Evolutionary conservation across 2,329 filamentous ascomycete genomes (phyloP).

Genomic region (Curvularia eragrostidis): DNA sequence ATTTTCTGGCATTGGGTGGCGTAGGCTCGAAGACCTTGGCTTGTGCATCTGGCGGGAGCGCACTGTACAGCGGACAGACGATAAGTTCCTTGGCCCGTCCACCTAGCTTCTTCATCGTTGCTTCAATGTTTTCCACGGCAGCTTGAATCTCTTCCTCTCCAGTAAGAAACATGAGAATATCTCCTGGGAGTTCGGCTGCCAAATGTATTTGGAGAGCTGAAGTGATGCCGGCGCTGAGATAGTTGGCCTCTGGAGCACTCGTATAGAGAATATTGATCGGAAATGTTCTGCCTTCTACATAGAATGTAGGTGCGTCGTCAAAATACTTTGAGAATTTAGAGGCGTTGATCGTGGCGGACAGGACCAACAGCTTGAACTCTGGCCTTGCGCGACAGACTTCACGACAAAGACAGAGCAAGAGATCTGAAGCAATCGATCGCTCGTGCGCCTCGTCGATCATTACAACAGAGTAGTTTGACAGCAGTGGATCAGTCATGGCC

Average conservation of each 20-base stretch:
- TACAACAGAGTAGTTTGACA: conserved; percentile 81
- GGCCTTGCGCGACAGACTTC: conserved; percentile 83
- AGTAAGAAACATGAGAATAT: conserved; percentile 93
- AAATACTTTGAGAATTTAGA: conserved; percentile 92
- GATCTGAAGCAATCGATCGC: conserved; percentile 87
- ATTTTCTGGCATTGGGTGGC: conserved; percentile 82
- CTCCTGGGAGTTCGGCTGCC: conserved; percentile 71
- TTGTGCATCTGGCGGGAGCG: conserved; percentile 88
- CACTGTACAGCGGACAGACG: conserved; percentile 92
- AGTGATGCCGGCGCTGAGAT: conserved; percentile 86
- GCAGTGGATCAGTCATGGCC: conserved; percentile 85
- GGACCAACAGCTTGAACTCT: conserved; percentile 89
- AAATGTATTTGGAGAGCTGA: conserved; percentile 96
- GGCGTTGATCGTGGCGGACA: conserved; percentile 92
- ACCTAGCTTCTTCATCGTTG: conserved; percentile 86
- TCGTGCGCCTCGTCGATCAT: conserved; percentile 99
- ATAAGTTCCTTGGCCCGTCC: conserved; percentile 84
- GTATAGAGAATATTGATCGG: conserved; percentile 1
- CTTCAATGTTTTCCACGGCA: conserved; percentile 80
- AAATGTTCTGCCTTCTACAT: conserved; percentile 72
- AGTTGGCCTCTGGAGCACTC: conserved; percentile 83
- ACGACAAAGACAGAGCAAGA: conserved; percentile 85
- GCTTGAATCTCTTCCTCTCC: conserved; percentile 96
- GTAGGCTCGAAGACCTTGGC: conserved; percentile 95
- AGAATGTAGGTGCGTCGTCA: conserved; percentile 91